Percentiles rank a stretch among this genome's conserved stretches.
phyloP scores from a whole-genome alignment of 2,329 filamentous ascomycete species.

The Metarhizium album region DNA sequence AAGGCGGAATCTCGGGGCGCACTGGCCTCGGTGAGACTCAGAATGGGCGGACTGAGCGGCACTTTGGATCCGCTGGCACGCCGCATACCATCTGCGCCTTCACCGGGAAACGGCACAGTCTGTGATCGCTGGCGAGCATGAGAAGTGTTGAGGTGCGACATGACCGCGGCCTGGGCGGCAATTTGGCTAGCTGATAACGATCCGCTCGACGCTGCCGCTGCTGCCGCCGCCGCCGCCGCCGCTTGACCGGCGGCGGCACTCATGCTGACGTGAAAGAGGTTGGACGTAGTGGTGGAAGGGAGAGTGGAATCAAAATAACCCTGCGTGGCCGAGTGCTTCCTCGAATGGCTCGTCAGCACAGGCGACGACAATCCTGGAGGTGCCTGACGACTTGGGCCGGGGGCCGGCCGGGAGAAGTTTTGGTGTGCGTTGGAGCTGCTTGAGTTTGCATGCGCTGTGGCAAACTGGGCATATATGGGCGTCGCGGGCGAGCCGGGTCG shows the following conservation, averaged over 20 bases:
- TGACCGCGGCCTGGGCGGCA: conserved; percentile 66
- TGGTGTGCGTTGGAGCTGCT: conserved; percentile 36
- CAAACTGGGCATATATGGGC: conserved; percentile 38
- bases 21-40: conserved; percentile 56
- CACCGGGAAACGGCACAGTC: conserved; percentile 52
- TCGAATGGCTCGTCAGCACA: conserved; percentile 34
- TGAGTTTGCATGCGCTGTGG: conserved; percentile 31
- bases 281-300: conserved; percentile 49
- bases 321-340: conserved; percentile 62
- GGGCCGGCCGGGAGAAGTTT: conserved; percentile 48
- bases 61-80: conserved; percentile 34
- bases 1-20: conserved; percentile 47
- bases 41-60: conserved; percentile 49
- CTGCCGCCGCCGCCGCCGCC: conserved; percentile 22
- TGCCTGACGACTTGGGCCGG: conserved; percentile 16
- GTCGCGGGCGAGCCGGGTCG: conserved; percentile 29
- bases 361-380: conserved; percentile 20
- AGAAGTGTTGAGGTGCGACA: conserved; percentile 45
- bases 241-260: conserved; percentile 27
- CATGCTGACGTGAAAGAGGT: conserved; percentile 39
- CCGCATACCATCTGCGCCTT: conserved; percentile 32
- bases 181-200: conserved; percentile 59
- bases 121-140: conserved; percentile 60
- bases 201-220: conserved; percentile 12
- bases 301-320: conserved; percentile 68